Base-by-base conservation (phyloP, 2,329 filamentous ascomycete genomes). In the Pseudogymnoascus sp. region DNA sequence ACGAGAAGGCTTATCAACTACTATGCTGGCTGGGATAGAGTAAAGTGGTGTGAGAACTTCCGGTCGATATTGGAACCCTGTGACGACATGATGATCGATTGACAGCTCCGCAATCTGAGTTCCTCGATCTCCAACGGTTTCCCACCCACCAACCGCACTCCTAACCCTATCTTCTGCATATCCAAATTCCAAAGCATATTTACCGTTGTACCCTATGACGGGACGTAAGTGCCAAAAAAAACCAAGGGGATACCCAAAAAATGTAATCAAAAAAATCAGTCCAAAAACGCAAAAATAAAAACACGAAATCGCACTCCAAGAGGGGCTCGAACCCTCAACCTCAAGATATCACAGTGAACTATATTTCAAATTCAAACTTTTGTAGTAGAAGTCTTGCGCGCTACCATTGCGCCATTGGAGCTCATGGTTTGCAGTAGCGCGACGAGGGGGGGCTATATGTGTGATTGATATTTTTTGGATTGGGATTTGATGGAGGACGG, bases 381-480 rank as follows among this genome's bases (percentile, higher is more conserved):
- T 28, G 4, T n/a, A 8, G 40, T 50, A 53, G 47, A 53, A 53
- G 47, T 53, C 47, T 53, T 53, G 47, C 47, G 47, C 47, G 47
- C 47, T 53, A 53, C 47, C 47, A 53, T 53, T 53, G 47, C 47
- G 47, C 47, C 47, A 53, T 53, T 53, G 47, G 47, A 53, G 47
- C 47, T 28, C 21, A 28, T 53, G 23, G 47, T 16, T 31, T 53
- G 47, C 47, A 31, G 47, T 53, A 53, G 47, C 47, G 47, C 23
- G 47, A 53, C 14, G 25, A 53, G 25, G 25, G 25, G 28, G 7
- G 7, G 16, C 47, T 53, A 50, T 53, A 44, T 44, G 40, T 4
- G 21, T 14, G 18, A 21, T 33, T 3, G 10, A 33, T 10, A 33
- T 28, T 28, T 28, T 31, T 33, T 31, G 28, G 5, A 8, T 8